Evolutionary conservation across 257 asterid species (phyloP).

Genomic region (Jaltomata sinuosa): DNA sequence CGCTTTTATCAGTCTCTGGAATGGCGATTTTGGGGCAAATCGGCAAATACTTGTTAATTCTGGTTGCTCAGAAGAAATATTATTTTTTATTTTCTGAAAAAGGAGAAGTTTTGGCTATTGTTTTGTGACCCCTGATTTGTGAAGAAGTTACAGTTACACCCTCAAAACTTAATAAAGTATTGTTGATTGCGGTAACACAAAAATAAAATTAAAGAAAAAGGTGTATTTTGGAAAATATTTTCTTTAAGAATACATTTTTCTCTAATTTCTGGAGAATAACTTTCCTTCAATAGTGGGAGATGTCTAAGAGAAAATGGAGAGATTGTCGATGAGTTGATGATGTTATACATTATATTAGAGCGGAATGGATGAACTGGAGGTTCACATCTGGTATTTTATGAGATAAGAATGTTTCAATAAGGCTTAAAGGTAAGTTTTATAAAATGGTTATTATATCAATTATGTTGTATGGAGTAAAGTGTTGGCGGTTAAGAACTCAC

Average conservation of each 20-base stretch:
- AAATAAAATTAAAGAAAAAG: neutral
- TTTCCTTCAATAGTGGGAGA: neutral
- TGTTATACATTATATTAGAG: neutral
- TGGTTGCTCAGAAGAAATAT: neutral
- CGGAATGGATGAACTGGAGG: neutral
- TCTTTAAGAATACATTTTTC: neutral
- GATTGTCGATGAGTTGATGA: neutral
- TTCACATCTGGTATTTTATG: neutral
- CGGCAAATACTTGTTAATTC: neutral
- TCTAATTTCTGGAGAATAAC: neutral
- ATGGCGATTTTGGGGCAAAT: neutral
- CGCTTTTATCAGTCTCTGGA: neutral
- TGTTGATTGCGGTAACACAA: neutral
- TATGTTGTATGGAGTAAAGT: neutral
- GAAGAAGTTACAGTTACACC: neutral
- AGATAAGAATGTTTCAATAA: neutral
- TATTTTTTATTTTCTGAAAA: neutral
- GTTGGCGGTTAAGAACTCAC: neutral
- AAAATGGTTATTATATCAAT: fast-evolving
- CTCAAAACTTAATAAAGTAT: neutral
- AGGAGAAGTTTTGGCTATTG: neutral
- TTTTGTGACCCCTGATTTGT: neutral
- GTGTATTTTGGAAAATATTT: neutral
- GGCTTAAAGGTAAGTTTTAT: fast-evolving
- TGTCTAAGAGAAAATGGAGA: neutral